Percentiles rank a stretch among this genome's conserved stretches.
Conservation (phyloP, 306 rosid species). For the Calophaca sinica region DNA sequence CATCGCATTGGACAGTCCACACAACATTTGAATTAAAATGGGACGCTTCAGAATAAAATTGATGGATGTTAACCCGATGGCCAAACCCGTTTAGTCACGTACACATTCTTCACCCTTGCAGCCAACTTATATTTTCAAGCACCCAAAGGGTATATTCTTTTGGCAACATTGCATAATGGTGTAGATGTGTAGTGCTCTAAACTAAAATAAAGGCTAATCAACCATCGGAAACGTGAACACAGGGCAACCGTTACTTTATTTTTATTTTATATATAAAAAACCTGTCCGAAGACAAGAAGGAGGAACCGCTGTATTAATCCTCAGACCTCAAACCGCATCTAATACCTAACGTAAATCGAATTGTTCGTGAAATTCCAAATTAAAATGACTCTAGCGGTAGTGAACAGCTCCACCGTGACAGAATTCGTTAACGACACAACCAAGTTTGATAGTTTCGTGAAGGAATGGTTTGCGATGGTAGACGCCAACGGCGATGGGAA, state of each 20-base stretch:
- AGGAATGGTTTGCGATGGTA: constrained; percentile 49
- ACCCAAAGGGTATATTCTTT: too few relatives aligned
- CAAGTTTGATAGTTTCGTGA: constrained; percentile 53
- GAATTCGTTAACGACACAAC: constrained; percentile 51
- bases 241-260: constrained; percentile 46
- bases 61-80: too few relatives aligned
- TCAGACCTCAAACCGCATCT: neutral
- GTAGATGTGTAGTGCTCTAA: constrained; percentile 30
- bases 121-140: too few relatives aligned
- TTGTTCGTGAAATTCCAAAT: neutral
- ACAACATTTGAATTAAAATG: too few relatives aligned
- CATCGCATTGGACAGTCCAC: too few relatives aligned
- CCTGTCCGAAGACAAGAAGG: neutral
- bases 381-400: constrained; percentile 53
- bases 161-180: neutral
- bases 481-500: constrained; percentile 55
- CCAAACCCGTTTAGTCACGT: too few relatives aligned
- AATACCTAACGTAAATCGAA: neutral
- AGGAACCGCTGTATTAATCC: neutral
- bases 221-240: constrained; percentile 43
- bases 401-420: constrained; percentile 54
- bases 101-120: too few relatives aligned
- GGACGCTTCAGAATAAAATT: too few relatives aligned
- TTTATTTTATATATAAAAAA: constrained; percentile 14
- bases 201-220: constrained; percentile 45